Conservation (phyloP, 2,329 filamentous ascomycete species). For the Corynespora cassiicola region DNA sequence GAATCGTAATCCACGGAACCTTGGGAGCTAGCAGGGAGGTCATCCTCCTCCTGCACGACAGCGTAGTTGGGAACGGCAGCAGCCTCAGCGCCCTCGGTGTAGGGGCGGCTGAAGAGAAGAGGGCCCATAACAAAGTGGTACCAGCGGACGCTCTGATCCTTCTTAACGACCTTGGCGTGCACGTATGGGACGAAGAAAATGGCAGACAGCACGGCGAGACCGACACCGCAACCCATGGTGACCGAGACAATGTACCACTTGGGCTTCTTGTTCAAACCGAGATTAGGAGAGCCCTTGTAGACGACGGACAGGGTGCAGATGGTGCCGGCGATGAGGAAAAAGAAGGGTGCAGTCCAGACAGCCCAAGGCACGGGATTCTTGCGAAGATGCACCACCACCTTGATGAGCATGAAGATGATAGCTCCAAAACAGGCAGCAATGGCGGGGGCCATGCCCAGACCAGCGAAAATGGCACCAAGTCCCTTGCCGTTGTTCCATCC, state of each 20-base stretch:
- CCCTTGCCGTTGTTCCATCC: slow-evolving; percentile 69
- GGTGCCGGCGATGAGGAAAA: slow-evolving; percentile 77
- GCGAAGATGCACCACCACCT: slow-evolving; percentile 73
- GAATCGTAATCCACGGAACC: slow-evolving; percentile 43
- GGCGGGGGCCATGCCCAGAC: slow-evolving; percentile 72
- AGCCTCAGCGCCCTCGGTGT: slow-evolving; percentile 58
- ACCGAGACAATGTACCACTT: slow-evolving; percentile 71
- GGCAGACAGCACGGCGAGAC: slow-evolving; percentile 64
- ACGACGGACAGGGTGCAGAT: slow-evolving; percentile 79
- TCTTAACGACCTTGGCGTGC: slow-evolving; percentile 71
- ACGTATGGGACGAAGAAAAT: slow-evolving; percentile 78
- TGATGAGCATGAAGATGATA: slow-evolving; percentile 76
- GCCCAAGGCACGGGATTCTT: slow-evolving; percentile 76
- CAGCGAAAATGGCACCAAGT: slow-evolving; percentile 67
- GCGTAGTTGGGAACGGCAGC: slow-evolving; percentile 76
- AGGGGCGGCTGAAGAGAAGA: slow-evolving; percentile 60
- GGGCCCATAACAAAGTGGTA: slow-evolving; percentile 69
- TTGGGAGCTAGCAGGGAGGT: slow-evolving; percentile 42
- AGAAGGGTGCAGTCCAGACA: slow-evolving; percentile 75
- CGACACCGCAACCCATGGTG: slow-evolving; percentile 68
- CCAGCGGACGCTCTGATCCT: slow-evolving; percentile 69
- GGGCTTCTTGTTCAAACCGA: slow-evolving; percentile 71
- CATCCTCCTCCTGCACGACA: slow-evolving; percentile 71
- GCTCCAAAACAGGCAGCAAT: slow-evolving; percentile 71
- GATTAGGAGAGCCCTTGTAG: slow-evolving; percentile 78